Evolutionary conservation across 192 early-diverging fungal genomes (phyloP), one percentile per base, ranked within the genome.

Genomic region (Gaertneriomyces sp.): DNA sequence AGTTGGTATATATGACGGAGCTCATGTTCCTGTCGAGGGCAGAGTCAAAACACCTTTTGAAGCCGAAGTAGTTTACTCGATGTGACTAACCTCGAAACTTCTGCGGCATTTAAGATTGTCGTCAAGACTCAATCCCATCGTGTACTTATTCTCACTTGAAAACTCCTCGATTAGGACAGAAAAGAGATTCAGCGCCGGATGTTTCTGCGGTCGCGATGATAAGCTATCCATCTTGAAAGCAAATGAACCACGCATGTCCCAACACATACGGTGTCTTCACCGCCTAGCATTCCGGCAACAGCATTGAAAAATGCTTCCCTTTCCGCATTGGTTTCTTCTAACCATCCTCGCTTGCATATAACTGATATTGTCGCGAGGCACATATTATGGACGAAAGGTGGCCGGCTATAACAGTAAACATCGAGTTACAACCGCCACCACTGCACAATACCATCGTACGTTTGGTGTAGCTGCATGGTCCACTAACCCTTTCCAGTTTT

Each of bases 121-220:
- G 61, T 90, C 85, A 77, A 79, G 85, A 33, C 80, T 76, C 52
- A 90, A 68, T 6, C 88, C 88, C 6, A 90, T 76, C n/a, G 65
- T 81, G 7, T 74, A 80, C 0, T 83, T 72, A 60, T 81, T 81
- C 20, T 73, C 76, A 43, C 74, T 84, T 1, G 83, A 83, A 60
- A 90, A 89, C 67, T 89, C 84, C 68, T 85, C 87, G 7, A 88
- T 66, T 8, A 87, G 59, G 12, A 76, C 82, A 54, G 75, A 72
- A 4, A 81, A 76, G 44, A 88, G 53, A 4, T 74, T 60, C n/a
- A 88, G 67, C 4, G 76, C 85, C 7, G 83, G 46, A 42, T 68
- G 60, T 59, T 77, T 73, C 72, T 76, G 60, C 43, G 54, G 54
- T 39, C 33, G 54, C 8, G 25, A 33, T 33, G 25, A 33, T 33